Evolutionary conservation across 176 grass and related monocot species (phyloP).

Genomic region (Urochloa ruziziensis): DNA sequence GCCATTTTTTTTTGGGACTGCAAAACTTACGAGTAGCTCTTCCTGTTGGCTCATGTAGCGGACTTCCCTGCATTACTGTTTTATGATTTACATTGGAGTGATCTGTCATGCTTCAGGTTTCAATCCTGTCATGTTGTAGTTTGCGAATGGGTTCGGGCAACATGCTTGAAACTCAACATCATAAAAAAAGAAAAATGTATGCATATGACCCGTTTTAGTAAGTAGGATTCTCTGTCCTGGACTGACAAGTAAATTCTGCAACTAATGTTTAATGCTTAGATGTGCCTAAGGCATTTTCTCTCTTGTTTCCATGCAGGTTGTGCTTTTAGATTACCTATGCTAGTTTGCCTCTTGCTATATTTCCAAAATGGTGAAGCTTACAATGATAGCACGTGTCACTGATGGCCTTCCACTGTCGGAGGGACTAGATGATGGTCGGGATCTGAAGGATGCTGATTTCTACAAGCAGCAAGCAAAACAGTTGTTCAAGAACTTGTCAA

Average conservation of each 20-base stretch:
- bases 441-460: conserved; percentile 78
- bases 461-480: conserved; percentile 93
- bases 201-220: not conserved
- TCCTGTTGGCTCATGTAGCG: not conserved
- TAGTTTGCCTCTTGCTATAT: conserved; percentile 16
- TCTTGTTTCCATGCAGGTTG: conserved; percentile 36
- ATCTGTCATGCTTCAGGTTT: not conserved
- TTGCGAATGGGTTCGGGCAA: not conserved
- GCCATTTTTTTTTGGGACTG: not conserved
- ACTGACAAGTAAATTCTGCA: not conserved
- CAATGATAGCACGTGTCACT: conserved; percentile 93
- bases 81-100: not conserved
- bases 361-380: conserved; percentile 80
- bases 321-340: conserved; percentile 6
- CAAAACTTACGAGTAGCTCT: not conserved
- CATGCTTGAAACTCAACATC: not conserved
- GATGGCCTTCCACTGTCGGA: conserved; percentile 84
- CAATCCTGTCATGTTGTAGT: not conserved
- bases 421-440: conserved; percentile 76
- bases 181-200: not conserved
- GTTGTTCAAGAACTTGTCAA: conserved; percentile 84
- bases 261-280: not conserved
- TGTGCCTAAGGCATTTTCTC: not conserved
- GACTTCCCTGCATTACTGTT: not conserved
- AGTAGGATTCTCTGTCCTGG: not conserved